Conservation (phyloP, 371 early-diverging fungal species). For the Actinomucor elegans region DNA sequence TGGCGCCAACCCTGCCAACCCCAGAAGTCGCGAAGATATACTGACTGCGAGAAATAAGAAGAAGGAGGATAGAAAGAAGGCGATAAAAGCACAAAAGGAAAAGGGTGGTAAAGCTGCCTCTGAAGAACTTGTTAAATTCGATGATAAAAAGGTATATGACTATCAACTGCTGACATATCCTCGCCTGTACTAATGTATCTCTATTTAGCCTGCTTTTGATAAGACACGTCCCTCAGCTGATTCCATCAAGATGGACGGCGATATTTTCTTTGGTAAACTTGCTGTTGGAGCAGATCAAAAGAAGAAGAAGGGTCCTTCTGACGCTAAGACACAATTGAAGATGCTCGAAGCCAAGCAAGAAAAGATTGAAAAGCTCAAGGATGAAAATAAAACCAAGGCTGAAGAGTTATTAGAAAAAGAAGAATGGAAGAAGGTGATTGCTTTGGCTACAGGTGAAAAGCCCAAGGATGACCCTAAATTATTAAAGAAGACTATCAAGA, state of each 20-base stretch:
- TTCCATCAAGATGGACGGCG: slow-evolving; percentile 58
- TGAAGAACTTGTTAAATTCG: slow-evolving; percentile 57
- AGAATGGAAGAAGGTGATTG: slow-evolving; percentile 79
- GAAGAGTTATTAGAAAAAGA: slow-evolving; percentile 70
- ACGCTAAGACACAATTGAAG: slow-evolving; percentile 74
- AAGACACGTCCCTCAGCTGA: slow-evolving; percentile 41
- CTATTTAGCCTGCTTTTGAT: slow-evolving; percentile 1
- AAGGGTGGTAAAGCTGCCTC: slow-evolving; percentile 53
- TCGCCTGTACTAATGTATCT: background rate
- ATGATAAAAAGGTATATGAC: slow-evolving; percentile 24
- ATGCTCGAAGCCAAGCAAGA: slow-evolving; percentile 76
- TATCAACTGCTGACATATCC: slow-evolving; percentile 3
- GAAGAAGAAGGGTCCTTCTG: slow-evolving; percentile 75
- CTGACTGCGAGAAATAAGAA: slow-evolving; percentile 76
- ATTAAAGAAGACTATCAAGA: slow-evolving; percentile 89
- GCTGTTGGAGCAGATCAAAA: slow-evolving; percentile 54
- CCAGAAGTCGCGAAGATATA: slow-evolving; percentile 73
- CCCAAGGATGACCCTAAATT: slow-evolving; percentile 88
- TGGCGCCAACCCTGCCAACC: slow-evolving; percentile 36
- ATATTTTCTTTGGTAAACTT: slow-evolving; percentile 72
- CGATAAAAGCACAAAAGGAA: slow-evolving; percentile 68
- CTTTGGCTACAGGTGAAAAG: slow-evolving; percentile 85
- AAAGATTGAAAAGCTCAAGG: slow-evolving; percentile 73
- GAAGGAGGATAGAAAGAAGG: slow-evolving; percentile 71
- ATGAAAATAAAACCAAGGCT: slow-evolving; percentile 71